phyloP scores from a whole-genome alignment of 768 basidiomycete genomes.

The Tylopilus sp. region DNA sequence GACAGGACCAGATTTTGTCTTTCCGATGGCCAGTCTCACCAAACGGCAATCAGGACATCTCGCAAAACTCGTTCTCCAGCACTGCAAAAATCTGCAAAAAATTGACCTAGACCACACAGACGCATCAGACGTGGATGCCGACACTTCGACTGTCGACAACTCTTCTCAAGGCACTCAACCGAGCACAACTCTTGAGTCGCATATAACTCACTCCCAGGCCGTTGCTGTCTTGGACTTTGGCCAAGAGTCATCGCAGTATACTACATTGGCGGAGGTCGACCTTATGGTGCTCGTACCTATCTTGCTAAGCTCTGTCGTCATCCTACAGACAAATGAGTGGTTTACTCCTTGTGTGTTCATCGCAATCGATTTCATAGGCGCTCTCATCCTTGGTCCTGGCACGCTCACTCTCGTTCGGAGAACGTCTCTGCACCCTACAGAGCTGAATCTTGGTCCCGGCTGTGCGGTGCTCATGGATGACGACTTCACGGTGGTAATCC shows the following conservation, averaged over 20 bases:
- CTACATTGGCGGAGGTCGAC: conserved; percentile 8
- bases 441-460: conserved; percentile 8
- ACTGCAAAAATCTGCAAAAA: conserved; percentile 5
- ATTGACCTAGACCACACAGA: neutral
- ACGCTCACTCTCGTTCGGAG: conserved; percentile 15
- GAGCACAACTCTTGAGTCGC: neutral
- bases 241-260: conserved; percentile 13
- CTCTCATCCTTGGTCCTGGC: conserved; percentile 17
- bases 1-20: conserved; percentile 19
- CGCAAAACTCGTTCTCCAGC: conserved; percentile 10
- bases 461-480: conserved; percentile 21
- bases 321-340: conserved; percentile 6
- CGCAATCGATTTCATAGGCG: conserved; percentile 5
- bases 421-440: conserved; percentile 3
- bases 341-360: conserved; percentile 4
- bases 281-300: conserved; percentile 14
- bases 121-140: neutral
- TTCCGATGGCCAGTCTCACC: conserved; percentile 16
- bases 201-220: neutral
- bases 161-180: neutral
- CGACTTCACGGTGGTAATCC: conserved; percentile 10
- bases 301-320: conserved; percentile 7
- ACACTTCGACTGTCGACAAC: neutral
- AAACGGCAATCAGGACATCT: conserved; percentile 19
- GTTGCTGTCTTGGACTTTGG: conserved; percentile 13